Evolutionary conservation across 2,329 filamentous ascomycete genomes (phyloP).

Genomic region (Fusarium paranaense): DNA sequence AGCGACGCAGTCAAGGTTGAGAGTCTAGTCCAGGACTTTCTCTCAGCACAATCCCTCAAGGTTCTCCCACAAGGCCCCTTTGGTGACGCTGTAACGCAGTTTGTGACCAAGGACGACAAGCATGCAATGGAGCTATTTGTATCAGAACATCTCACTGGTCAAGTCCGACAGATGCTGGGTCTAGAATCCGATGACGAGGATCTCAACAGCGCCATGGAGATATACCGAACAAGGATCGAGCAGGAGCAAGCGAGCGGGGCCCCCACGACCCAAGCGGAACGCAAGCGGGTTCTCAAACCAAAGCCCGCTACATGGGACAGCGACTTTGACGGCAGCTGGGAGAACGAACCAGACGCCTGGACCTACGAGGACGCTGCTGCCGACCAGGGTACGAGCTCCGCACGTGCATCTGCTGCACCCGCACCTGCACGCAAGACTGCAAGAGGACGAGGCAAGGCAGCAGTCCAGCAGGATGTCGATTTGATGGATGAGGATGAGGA

Average conservation of each 20-base stretch:
- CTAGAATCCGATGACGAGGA: constrained; percentile 74
- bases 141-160: constrained; percentile 75
- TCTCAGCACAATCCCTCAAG: constrained; percentile 87
- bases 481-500: constrained; percentile 61
- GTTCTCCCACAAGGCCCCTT: constrained; percentile 94
- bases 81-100: constrained; percentile 91
- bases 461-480: constrained; percentile 30
- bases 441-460: constrained; percentile 37
- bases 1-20: constrained; percentile 86
- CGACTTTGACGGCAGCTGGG: constrained; percentile 90
- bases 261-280: constrained; percentile 54
- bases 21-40: constrained; percentile 86
- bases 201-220: constrained; percentile 79
- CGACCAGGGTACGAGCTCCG: constrained; percentile 21
- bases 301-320: constrained; percentile 87
- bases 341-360: constrained; percentile 76
- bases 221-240: constrained; percentile 76
- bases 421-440: constrained; percentile 15
- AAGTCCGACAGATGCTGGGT: constrained; percentile 76
- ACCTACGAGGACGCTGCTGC: constrained; percentile 45
- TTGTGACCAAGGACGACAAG: constrained; percentile 95
- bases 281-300: constrained; percentile 69
- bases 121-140: constrained; percentile 89
- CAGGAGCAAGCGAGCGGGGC: constrained; percentile 76
- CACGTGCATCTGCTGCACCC: constrained; percentile 1